These are phyloP conservation scores for Tuber brumale DNA, from an alignment of 495 filamentous ascomycete species.

Conservation along the genomic window DNA sequence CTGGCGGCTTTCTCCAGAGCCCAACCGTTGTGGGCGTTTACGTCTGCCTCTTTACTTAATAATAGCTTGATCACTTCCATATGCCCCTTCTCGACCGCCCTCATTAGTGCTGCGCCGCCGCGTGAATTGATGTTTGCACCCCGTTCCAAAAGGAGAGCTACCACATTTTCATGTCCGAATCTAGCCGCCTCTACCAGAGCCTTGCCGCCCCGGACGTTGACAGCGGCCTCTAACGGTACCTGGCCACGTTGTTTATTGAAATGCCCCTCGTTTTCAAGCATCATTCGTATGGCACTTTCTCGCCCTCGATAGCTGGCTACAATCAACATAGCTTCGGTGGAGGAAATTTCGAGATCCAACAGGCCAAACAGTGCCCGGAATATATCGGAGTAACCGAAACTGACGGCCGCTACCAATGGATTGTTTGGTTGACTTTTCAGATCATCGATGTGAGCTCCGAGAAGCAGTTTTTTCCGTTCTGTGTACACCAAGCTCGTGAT, in stretches of 20 bases:
- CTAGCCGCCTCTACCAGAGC: slow-evolving; percentile 7
- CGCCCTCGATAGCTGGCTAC: background rate
- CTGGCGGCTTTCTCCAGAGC: slow-evolving; percentile 5
- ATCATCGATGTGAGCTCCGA: background rate
- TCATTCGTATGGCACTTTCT: background rate
- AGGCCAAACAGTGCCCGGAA: background rate
- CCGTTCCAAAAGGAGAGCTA: slow-evolving; percentile 8
- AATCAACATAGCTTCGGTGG: background rate
- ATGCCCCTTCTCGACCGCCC: background rate
- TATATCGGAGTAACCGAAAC: background rate
- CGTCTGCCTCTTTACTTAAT: slow-evolving; percentile 7
- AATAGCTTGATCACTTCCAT: background rate
- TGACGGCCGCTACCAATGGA: background rate
- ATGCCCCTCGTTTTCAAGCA: slow-evolving; percentile 5
- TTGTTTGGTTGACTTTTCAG: background rate
- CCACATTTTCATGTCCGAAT: background rate
- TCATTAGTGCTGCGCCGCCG: slow-evolving; percentile 1
- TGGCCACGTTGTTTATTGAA: background rate
- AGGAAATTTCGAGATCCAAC: background rate
- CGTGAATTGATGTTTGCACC: slow-evolving; percentile 9
- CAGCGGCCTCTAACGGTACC: background rate
- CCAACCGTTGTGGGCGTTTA: slow-evolving; percentile 8
- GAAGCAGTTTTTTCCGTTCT: background rate
- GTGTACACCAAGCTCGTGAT: background rate
- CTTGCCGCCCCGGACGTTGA: background rate